phyloP scores from a whole-genome alignment of 345 rosid genomes.

The Citrus hindsii region DNA sequence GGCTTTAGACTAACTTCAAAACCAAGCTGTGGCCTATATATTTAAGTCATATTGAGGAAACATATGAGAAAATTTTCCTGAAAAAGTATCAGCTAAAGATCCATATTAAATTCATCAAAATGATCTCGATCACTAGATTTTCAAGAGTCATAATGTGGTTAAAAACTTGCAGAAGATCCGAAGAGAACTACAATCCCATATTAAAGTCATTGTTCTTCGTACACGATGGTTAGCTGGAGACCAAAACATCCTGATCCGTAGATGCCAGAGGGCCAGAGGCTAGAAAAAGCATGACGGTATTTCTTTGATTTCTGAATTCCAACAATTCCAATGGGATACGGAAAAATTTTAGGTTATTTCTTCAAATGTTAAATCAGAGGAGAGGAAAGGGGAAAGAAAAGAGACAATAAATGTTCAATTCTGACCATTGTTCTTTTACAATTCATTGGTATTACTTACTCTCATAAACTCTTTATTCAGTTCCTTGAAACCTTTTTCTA shows the following conservation, averaged over 20 bases:
- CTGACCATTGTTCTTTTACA: neutral
- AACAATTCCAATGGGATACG: neutral
- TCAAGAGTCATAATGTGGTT: neutral
- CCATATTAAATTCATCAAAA: neutral
- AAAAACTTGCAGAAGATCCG: neutral
- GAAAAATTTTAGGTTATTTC: neutral
- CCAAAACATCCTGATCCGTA: no score
- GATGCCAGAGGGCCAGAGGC: no score
- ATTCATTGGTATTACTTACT: no score
- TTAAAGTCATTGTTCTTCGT: no score
- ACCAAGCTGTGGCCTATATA: neutral
- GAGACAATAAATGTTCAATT: neutral
- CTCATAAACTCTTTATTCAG: no score
- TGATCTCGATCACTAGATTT: neutral
- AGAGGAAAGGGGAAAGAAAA: neutral
- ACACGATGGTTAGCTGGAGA: no score
- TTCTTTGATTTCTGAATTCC: neutral
- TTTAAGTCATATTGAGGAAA: neutral
- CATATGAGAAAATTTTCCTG: neutral
- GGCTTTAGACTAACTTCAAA: neutral
- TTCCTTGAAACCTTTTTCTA: no score
- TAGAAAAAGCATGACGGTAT: no score
- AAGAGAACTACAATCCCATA: no score
- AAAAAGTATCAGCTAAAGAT: neutral
- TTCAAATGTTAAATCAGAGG: neutral